Base-by-base conservation (phyloP, 139 green algal genomes). In the Picochlorum sp. region DNA sequence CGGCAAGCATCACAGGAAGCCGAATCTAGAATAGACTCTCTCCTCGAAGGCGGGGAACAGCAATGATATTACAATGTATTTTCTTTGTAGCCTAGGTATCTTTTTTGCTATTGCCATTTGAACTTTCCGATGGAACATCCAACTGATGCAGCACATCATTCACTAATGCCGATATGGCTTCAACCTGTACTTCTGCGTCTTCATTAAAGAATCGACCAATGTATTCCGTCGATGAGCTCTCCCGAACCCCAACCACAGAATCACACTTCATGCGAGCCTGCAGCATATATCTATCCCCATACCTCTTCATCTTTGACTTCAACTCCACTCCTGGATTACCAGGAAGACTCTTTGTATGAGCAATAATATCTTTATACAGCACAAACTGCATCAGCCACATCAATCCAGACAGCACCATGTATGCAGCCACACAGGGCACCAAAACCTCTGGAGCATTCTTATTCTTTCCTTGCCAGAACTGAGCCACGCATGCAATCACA, bases 391-490 rank as follows among this genome's bases (percentile, higher is more conserved):
- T 80, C n/a, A 82, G 16, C 31, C 77, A 77, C 23, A 92, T 67
- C 1, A 58, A 57, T 7, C 66, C 31, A 30, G 82, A 88, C 18
- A 88, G 63, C 21, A 77, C 21, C 6, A 70, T 24, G 66, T 94
- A 94, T 9, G 57, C 49, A 1, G 74, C 52, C 9, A 94, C 75
- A 49, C 86, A 94, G 37, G 34, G 54, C 4, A 78, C 60, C 21
- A 94, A 67, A 8, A 71, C 51, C 62, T 59, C 79, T 66, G 71
- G 86, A 63, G 77, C 85, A 28, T 55, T 71, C 1, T 80, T 83
- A 34, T 85, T 78, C 69, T 92, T 89, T 20, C 76, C 73, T 0
- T 82, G 80, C 21, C 80, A 86, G 67, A 92, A 94, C 60, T 94
- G 86, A 2, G 81, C 75, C n/a, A 87, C 69, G 30, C 82, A 41